A percentile compares a stretch with the other conserved stretches of the same genome.
Conservation (phyloP, 306 rosid genomes). For the Medicago ruthenica region DNA sequence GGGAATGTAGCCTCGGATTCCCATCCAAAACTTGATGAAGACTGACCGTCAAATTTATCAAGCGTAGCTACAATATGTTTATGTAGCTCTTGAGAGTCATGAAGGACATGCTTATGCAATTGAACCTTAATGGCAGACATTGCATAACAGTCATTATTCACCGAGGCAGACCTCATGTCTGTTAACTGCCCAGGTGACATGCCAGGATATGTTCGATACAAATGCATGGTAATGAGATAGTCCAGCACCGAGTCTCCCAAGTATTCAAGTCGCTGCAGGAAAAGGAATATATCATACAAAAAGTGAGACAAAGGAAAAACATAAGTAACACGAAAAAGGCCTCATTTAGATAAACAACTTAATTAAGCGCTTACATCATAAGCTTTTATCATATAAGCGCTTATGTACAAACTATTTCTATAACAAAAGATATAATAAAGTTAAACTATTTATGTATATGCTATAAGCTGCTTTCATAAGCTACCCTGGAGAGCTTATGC, state of each 20-base stretch:
- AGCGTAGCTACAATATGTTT: conserved; percentile 54
- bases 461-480: not conserved
- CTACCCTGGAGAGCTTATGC: too few relatives aligned
- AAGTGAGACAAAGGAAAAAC: not conserved
- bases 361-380: not conserved
- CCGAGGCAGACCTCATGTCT: conserved; percentile 81
- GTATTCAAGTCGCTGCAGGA: conserved; percentile 76
- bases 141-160: conserved; percentile 80
- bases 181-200: conserved; percentile 73
- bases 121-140: conserved; percentile 62
- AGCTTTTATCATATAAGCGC: too few relatives aligned
- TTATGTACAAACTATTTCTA: too few relatives aligned
- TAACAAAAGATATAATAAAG: too few relatives aligned
- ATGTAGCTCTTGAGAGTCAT: conserved; percentile 59
- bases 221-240: conserved; percentile 66
- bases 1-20: conserved; percentile 68
- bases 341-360: not conserved
- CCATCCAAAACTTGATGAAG: conserved; percentile 71
- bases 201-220: conserved; percentile 64
- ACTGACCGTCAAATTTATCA: conserved; percentile 37
- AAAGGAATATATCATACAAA: conserved; percentile 32
- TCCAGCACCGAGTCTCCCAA: conserved; percentile 81
- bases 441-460: too few relatives aligned
- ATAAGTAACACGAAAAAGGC: too few relatives aligned
- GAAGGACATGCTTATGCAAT: conserved; percentile 71